Conservation (phyloP, 148 eudicot species). For the Nepenthes gracilis region DNA sequence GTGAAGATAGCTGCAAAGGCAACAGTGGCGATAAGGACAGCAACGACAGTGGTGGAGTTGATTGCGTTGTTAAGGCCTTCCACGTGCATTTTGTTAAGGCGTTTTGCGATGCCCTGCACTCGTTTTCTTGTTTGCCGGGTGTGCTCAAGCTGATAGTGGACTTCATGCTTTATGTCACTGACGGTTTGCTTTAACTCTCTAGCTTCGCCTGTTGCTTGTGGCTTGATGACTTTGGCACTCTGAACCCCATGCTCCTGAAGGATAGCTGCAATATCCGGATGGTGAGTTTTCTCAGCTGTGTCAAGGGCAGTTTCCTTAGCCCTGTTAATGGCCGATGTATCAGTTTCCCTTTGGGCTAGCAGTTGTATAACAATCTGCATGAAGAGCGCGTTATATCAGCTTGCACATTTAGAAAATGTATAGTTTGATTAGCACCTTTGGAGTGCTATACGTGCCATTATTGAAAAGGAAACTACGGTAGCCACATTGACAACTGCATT, state of each 20-base stretch:
- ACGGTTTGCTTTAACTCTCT: constrained; percentile 41
- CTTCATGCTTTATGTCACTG: constrained; percentile 54
- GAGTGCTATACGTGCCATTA: too few relatives aligned
- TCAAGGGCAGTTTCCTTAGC: constrained; percentile 55
- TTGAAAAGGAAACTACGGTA: neutral
- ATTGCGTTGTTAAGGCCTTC: constrained; percentile 53
- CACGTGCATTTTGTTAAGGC: constrained; percentile 35
- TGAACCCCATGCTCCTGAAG: constrained; percentile 26
- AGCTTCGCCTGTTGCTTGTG: constrained; percentile 15
- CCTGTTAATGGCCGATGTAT: constrained; percentile 49
- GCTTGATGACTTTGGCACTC: constrained; percentile 23
- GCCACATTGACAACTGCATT: too few relatives aligned
- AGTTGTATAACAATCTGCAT: constrained; percentile 57
- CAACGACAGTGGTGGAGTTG: constrained; percentile 42
- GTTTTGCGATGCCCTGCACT: constrained; percentile 32
- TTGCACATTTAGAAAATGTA: neutral
- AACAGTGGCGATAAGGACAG: constrained; percentile 47
- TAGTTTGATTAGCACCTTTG: neutral
- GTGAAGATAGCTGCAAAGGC: constrained; percentile 49
- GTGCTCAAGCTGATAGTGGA: constrained; percentile 47
- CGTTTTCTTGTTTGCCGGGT: constrained; percentile 28
- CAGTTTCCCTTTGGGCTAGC: constrained; percentile 32
- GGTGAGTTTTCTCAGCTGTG: constrained; percentile 31
- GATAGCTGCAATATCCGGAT: constrained; percentile 15
- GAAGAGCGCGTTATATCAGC: constrained; percentile 2